These are phyloP conservation scores for Spatholobus suberectus DNA, from an alignment of 306 rosid genomes.

Conservation along the genomic window DNA sequence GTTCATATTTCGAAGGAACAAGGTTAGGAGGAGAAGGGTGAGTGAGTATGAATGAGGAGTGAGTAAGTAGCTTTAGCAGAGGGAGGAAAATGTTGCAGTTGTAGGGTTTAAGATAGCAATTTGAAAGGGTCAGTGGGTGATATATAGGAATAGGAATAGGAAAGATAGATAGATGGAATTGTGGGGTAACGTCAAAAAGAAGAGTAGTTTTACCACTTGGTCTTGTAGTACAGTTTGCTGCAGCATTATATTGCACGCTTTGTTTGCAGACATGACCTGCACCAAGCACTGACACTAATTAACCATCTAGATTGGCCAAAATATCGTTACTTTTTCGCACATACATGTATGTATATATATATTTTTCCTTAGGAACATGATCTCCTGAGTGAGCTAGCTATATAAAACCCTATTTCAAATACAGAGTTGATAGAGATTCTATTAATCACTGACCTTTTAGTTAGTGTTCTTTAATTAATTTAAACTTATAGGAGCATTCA, in stretches of 20 bases:
- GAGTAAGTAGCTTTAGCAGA: not conserved
- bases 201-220: conserved; percentile 48
- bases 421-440: not conserved
- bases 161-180: not conserved
- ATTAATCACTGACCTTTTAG: not conserved
- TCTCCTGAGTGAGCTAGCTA: not conserved
- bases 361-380: not conserved
- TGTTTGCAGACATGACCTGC: conserved; percentile 54
- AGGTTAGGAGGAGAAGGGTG: not conserved
- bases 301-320: conserved; percentile 26
- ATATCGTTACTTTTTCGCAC: not conserved
- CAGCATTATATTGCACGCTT: conserved; percentile 47
- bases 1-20: conserved; percentile 55
- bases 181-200: conserved; percentile 54
- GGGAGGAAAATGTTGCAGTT: conserved; percentile 17
- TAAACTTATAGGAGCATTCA: not conserved
- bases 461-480: not conserved
- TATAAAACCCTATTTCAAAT: not conserved
- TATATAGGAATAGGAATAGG: conserved; percentile 34
- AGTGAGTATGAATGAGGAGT: not conserved
- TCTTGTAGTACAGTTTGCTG: conserved; percentile 40
- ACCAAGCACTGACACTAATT: conserved; percentile 40
- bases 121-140: conserved; percentile 40
- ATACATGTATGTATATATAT: not conserved
- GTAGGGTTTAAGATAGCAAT: conserved; percentile 49